These are phyloP conservation scores for Drosera spatulata DNA, from an alignment of 179 eudicot species.

Conservation along the genomic window DNA sequence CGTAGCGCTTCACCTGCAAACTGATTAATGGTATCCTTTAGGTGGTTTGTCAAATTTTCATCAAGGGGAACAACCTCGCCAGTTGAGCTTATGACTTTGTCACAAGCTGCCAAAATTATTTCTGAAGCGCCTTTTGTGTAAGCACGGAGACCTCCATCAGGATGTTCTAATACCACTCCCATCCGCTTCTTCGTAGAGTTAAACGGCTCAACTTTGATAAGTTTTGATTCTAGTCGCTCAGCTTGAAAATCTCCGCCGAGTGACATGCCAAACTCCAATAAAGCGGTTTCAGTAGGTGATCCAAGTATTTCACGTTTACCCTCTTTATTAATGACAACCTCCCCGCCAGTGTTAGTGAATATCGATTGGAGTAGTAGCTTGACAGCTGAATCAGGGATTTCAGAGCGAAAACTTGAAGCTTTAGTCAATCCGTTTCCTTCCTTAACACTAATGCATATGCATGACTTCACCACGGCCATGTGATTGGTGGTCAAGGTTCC, in stretches of 20 bases:
- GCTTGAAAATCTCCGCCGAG: conserved; percentile 26
- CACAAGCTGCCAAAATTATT: conserved; percentile 53
- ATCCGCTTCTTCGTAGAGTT: conserved; percentile 66
- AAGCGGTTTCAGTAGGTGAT: conserved; percentile 72
- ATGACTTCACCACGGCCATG: conserved; percentile 67
- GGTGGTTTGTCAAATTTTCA: conserved; percentile 28
- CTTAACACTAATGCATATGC: conserved; percentile 41
- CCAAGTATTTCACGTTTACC: conserved; percentile 49
- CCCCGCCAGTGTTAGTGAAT: conserved; percentile 51
- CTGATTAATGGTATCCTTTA: conserved; percentile 37
- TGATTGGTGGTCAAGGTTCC: conserved; percentile 87
- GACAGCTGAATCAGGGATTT: no score
- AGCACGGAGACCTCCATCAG: conserved; percentile 33
- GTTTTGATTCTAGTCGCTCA: conserved; percentile 19
- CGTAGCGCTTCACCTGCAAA: conserved; percentile 73
- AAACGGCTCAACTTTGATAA: conserved; percentile 63
- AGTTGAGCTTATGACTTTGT: conserved; percentile 32
- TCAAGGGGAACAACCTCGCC: conserved; percentile 38
- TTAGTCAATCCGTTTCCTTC: no score
- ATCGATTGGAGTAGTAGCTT: conserved; percentile 40
- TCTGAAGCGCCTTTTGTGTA: conserved; percentile 82
- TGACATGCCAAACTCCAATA: conserved; percentile 59
- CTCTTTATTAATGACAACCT: conserved; percentile 49
- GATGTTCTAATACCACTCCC: conserved; percentile 49
- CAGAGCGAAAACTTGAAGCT: no score